Percentiles rank a stretch among this genome's conserved stretches.
Conservation (phyloP, 164 flowering plant species). For the Stephania japonica region DNA sequence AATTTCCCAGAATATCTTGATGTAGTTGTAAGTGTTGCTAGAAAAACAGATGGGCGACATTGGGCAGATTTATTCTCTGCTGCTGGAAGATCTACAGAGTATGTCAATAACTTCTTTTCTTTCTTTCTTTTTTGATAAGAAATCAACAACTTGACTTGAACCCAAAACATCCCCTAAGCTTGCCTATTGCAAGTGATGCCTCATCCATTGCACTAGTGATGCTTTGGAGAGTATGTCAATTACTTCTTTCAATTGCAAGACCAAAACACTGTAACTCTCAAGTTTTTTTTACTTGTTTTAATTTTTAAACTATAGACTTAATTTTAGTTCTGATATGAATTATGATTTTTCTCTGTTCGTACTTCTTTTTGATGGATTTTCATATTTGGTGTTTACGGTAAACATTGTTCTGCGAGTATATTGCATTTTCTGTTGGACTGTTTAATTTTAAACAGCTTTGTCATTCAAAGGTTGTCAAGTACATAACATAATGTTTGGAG, state of each 20-base stretch:
- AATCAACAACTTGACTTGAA: too few relatives aligned
- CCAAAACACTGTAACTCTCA: not conserved
- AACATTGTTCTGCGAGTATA: not conserved
- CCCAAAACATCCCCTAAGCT: too few relatives aligned
- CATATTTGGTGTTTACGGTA: not conserved
- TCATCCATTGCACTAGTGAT: too few relatives aligned
- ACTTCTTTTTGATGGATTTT: not conserved
- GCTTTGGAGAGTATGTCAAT: too few relatives aligned
- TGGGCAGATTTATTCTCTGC: slow-evolving; percentile 95
- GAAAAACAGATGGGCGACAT: slow-evolving; percentile 98
- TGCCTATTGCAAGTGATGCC: too few relatives aligned
- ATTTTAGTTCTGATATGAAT: too few relatives aligned
- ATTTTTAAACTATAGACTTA: too few relatives aligned
- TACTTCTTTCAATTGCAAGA: not conserved
- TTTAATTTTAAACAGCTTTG: not conserved
- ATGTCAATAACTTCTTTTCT: slow-evolving; percentile 11
- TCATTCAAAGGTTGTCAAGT: not conserved
- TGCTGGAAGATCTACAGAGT: slow-evolving; percentile 99
- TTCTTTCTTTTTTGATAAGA: too few relatives aligned
- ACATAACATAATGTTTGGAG: not conserved
- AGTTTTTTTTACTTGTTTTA: not conserved
- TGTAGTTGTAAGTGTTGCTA: slow-evolving; percentile 97
- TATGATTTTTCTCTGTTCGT: not conserved
- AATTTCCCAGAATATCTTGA: slow-evolving; percentile 89
- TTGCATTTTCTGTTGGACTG: not conserved